phyloP scores from a whole-genome alignment of 805 yeast species.

The Saccharomycopsis vini region DNA sequence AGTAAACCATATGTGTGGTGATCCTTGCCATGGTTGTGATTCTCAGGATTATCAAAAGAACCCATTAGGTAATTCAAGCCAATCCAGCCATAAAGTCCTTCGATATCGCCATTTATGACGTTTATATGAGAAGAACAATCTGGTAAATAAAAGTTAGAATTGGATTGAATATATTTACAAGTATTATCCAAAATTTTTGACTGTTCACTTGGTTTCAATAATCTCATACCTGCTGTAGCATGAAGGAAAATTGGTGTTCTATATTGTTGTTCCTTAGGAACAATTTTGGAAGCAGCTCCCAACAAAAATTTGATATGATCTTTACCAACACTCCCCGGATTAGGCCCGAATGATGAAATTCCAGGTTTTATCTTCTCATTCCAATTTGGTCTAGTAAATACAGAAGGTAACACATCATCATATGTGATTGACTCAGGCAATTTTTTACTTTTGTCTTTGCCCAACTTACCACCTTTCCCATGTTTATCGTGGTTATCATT shows the following conservation, averaged over 20 bases:
- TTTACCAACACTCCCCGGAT: constrained; percentile 43
- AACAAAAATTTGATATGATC: constrained; percentile 44
- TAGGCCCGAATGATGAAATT: constrained; percentile 38
- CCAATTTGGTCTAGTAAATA: constrained; percentile 36
- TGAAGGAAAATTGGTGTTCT: constrained; percentile 63
- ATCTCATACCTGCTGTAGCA: constrained; percentile 63
- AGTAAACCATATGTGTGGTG: constrained; percentile 44
- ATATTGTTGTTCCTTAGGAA: constrained; percentile 51
- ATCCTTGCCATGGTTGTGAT: constrained; percentile 32
- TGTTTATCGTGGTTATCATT: constrained; percentile 19
- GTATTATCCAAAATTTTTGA: constrained; percentile 35
- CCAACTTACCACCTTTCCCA: constrained; percentile 16
- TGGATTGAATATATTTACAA: constrained; percentile 39
- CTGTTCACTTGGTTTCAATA: constrained; percentile 45
- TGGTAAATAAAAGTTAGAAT: constrained; percentile 47
- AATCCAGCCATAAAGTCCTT: constrained; percentile 63
- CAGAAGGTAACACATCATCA: constrained; percentile 26
- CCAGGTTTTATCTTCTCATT: constrained; percentile 48
- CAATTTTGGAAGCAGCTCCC: constrained; percentile 36
- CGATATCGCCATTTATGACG: constrained; percentile 54
- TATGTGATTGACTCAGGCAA: constrained; percentile 5
- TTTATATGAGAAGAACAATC: constrained; percentile 54
- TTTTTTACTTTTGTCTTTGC: constrained; percentile 18
- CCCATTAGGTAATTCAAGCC: constrained; percentile 49
- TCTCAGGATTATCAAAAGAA: constrained; percentile 28